Evolutionary conservation across 2,329 filamentous ascomycete genomes (phyloP), one percentile per base, ranked within the genome.

Genomic region (Colletotrichum sp.): DNA sequence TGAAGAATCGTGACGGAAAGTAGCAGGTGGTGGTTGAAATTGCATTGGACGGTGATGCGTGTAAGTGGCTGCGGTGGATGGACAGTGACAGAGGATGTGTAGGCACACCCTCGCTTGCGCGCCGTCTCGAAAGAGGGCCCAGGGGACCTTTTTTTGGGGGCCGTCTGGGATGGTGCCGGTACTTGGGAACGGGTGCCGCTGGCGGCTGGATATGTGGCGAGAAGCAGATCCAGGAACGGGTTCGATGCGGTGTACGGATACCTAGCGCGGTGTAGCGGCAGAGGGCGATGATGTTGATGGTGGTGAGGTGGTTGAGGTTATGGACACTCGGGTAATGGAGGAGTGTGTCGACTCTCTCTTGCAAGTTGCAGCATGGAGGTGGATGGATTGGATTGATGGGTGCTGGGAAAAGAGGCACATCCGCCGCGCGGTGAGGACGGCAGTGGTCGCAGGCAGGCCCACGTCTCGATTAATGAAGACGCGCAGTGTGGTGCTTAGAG

Each of bases 161-260:
- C 43, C 30, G 30, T n/a, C 64, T 30, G 57, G 73, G 73, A 73
- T 75, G 26, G 64, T 68, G 57, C 64, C 72, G 63, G 73, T 72
- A 59, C 69, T 68, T 68, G 69, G 28, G 30, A 43, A 52, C 26
- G 43, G 26, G 14, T 12, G 68, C 48, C 43, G 39, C 65, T 64
- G 61, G 30, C 30, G 7, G 34, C n/a, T 61, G 61, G 72, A 36
- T 39, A 55, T 61, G 69, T 75, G 68, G 72, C 68, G 48, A 74
- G 34, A 68, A 43, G 60, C 61, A 30, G 61, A 59, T 68, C 63
- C 70, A 72, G 73, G 63, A 68, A 75, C 70, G 26, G 59, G 26
- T 64, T 72, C 24, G 57, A 73, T 55, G 71, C 70, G 26, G 60
- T 57, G 65, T 67, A 36, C 34, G 34, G 34, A 36, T 36, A 39